Evolutionary conservation across 1,284 basidiomycete genomes (phyloP), one percentile per base, ranked within the genome.

Genomic region (Grifola frondosa): DNA sequence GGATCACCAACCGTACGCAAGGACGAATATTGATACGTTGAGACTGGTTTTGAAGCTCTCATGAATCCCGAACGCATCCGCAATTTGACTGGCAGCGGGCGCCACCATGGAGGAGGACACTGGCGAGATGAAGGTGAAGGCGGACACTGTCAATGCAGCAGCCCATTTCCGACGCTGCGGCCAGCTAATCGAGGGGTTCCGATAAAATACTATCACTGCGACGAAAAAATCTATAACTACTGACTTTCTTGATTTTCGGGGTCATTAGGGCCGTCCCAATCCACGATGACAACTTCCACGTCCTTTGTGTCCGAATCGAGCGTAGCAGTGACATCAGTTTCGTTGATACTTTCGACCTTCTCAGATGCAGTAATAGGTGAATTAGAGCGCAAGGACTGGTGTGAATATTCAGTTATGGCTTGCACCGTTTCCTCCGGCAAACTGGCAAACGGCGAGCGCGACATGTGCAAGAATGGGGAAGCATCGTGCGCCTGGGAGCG

Each of bases 61-160:
- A 4, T 71, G 75, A 6, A 88, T 71, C 3, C 73, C 68, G 50
- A 84, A 79, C 12, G 80, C 64, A 16, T 56, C 44, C 3, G 80
- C 76, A 9, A 88, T 57, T 35, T 77, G 71, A 0, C 50, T 49
- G 0, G 72, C 66, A 0, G 83, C 81, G 0, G 85, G 84, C 0
- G 87, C 80, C 12, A 85, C 68, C 75, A 88, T 84, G 20, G 81
- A 76, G 1, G 80, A 81, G 0, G 81, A 74, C 2, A 82, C 66
- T 0, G 81, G 79, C 0, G 73, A 74, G 26, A 83, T 78, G 51
- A 83, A 80, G 0, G 78, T 80, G 56, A 78, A 80, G 0, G 73
- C 67, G 1, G 79, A 81, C 0, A 84, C 75, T 6, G 79, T 68
- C 19, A 73, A 34, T 0, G 80, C 80, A 0, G 80, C 76, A 1